Evolutionary conservation across 208 protist species (phyloP).

Genomic region (Trypanosoma grayi): DNA sequence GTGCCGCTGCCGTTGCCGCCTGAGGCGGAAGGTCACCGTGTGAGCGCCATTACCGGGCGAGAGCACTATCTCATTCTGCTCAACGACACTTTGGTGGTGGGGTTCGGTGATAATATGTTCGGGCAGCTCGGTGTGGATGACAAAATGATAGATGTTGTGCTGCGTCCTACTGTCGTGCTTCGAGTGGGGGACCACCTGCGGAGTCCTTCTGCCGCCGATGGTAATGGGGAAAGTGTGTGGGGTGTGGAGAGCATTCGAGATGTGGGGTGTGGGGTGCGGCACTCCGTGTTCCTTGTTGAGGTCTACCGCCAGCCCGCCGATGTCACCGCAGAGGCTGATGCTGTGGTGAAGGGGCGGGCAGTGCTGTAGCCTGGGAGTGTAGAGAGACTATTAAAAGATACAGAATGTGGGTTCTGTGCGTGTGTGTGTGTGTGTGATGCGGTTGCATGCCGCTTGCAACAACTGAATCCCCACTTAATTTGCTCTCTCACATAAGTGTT

Average conservation of each 20-base stretch:
- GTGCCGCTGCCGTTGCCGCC: conserved; percentile 17
- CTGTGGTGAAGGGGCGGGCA: too few relatives aligned
- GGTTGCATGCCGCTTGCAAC: too few relatives aligned
- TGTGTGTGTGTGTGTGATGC: too few relatives aligned
- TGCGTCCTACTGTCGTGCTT: conserved; percentile 31
- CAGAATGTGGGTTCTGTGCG: too few relatives aligned
- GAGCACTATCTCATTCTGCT: conserved; percentile 55
- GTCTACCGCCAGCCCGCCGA: conserved; percentile 7
- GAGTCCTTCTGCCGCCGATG: not conserved
- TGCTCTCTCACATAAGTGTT: too few relatives aligned
- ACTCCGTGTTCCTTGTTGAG: conserved; percentile 74
- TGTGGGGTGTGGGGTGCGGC: conserved; percentile 50
- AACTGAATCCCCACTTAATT: too few relatives aligned
- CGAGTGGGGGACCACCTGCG: conserved; percentile 29
- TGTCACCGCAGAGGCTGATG: too few relatives aligned
- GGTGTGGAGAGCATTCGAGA: conserved; percentile 39
- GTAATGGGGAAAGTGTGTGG: conserved; percentile 12
- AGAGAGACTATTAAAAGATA: too few relatives aligned
- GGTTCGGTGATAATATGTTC: conserved; percentile 84
- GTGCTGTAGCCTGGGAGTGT: too few relatives aligned
- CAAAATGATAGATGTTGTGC: conserved; percentile 18
- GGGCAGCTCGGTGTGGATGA: conserved; percentile 49
- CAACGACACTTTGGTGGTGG: conserved; percentile 34
- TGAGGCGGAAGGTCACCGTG: conserved; percentile 2
- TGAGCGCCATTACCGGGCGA: conserved; percentile 38